Base-by-base conservation (phyloP, 2,329 filamentous ascomycete species). In the Paecilomyces formosus region DNA sequence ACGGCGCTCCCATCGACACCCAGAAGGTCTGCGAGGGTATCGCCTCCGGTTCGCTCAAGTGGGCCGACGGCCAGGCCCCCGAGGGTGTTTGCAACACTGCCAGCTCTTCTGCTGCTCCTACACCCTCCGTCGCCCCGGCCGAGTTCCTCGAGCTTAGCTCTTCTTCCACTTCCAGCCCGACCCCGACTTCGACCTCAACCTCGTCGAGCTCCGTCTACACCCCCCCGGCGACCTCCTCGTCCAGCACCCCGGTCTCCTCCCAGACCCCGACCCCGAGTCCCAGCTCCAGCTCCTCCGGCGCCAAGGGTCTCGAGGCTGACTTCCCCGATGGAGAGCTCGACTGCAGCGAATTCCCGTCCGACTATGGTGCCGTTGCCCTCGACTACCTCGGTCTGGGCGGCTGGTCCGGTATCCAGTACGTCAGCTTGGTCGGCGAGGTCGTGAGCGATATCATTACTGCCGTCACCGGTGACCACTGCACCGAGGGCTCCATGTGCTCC, bases 381-480 rank as follows among this genome's bases (percentile, higher is more conserved):
- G 70, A 81, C 57, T 93, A 88, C 80, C 81, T 92, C 26, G 80
- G 82, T 18, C 77, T 90, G 7, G 82, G 80, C 61, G 92, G 91
- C 63, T 99, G 87, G 87, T 86, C 84, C 64, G 90, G 92, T 69
- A 81, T 97, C 61, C 92, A 96, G 76, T 79, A 81, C 57, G 77
- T 79, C 61, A 86, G 79, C 69, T 76, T 72, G n/a, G 59, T 77
- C 28, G 79, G 79, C 53, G 68, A 78, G 13, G 69, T 82, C 55
- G 88, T 95, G 69, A 79, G 77, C 71, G 82, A 83, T 60, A 90
- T 92, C 61, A 79, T 83, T 55, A 86, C 86, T 49, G 85, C 82
- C 26, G 74, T 86, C 53, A 78, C 78, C 18, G 88, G 87, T 15
- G 76, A 84, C 15, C 75, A 74, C 60, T 93, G 90, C 77, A 72